Evolutionary conservation across 305 asterid species (phyloP), one percentile per base, ranked within the genome.

Genomic region (Fraxinus velutina): DNA sequence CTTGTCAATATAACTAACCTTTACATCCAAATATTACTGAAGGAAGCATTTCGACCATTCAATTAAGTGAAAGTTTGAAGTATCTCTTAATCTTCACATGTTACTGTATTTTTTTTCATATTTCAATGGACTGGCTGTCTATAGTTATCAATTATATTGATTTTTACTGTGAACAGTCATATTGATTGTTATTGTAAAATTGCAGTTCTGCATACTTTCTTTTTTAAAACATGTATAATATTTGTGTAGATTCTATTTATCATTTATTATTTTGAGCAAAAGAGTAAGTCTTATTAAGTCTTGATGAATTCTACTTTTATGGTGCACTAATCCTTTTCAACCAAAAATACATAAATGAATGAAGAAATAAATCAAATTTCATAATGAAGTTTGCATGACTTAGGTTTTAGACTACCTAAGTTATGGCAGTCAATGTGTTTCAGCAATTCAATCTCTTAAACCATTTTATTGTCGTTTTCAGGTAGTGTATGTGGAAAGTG

Each of bases 401-500:
- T 76, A 2, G 36, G 12, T 75, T 66, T 57, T 30, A 21, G 4
- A 10, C 33, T 27, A 9, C 37, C 71, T 30, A 6, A 12, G 6
- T 62, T 66, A 74, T 72, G 17, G 47, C 39, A 34, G 71, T 77
- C 19, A 42, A 78, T 29, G 6, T 55, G 12, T 52, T 73, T 55
- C 27, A 39, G 12, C 50, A 17, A 34, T 15, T 68, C 52, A n/a
- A 29, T 5, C 13, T 76, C 39, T 73, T 57, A 24, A 37, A 52
- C 4, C 19, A 55, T 81, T 75, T 75, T 72, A 42, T 47, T 42
- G 33, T 42, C 73, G 44, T 19, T 80, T 83, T 82, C 90, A 94
- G 97, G 94, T 90, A 62, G 90, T 92, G 62, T 94, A 94, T 78
- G 88, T 89, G 60, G 94, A 80, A 79, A 92, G 85, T 80, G 57